phyloP scores from a whole-genome alignment of 352 stramenopile genomes.

The Phytophthora nicotianae region DNA sequence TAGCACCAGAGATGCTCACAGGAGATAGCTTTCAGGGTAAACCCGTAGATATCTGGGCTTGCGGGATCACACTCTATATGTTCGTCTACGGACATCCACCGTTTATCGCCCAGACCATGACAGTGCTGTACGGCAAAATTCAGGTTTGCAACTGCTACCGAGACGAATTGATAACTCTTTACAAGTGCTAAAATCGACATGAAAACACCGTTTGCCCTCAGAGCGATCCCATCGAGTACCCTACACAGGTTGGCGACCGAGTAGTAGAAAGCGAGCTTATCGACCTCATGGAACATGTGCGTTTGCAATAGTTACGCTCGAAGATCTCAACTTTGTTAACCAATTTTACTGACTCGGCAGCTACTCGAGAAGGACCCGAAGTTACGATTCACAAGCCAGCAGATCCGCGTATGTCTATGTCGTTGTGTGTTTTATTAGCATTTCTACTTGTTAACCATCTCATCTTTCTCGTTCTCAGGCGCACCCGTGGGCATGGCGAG shows the following conservation, averaged over 20 bases:
- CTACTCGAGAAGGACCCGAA: conserved; percentile 78
- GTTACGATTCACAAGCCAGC: conserved; percentile 60
- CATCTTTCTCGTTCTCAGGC: conserved; percentile 30
- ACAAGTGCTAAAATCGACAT: background rate
- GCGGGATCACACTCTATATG: conserved; percentile 96
- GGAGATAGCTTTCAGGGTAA: conserved; percentile 78
- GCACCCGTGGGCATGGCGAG: conserved; percentile 71
- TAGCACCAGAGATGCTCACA: conserved; percentile 82
- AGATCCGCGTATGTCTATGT: conserved; percentile 63
- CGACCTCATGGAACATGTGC: conserved; percentile 68
- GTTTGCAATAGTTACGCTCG: background rate
- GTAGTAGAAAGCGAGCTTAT: conserved; percentile 64
- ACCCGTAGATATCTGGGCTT: conserved; percentile 95
- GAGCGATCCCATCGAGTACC: conserved; percentile 71
- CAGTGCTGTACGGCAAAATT: conserved; percentile 94
- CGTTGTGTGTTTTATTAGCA: background rate
- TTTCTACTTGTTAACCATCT: conserved; percentile 1
- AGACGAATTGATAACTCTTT: background rate
- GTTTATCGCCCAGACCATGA: conserved; percentile 91
- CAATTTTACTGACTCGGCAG: conserved; percentile 22
- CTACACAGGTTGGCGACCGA: conserved; percentile 44
- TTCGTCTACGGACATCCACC: conserved; percentile 95
- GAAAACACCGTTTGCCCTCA: conserved; percentile 11
- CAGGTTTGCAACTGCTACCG: conserved; percentile 41
- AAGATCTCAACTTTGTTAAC: conserved; percentile 2